Conservation (phyloP, 495 filamentous ascomycete species). For the Podospora fimiseda region DNA sequence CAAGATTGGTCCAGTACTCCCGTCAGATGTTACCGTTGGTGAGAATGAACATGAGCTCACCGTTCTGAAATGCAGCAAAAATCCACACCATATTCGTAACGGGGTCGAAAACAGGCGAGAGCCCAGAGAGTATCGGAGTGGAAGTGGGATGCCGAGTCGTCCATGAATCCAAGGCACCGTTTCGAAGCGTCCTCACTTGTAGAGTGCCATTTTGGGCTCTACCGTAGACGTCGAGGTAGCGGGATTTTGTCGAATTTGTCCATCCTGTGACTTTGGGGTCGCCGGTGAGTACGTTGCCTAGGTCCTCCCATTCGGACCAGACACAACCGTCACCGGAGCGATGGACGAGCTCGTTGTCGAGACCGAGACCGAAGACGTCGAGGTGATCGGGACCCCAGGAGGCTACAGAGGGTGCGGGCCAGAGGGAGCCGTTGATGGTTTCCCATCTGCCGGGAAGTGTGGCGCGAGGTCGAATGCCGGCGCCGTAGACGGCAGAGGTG, state of each 20-base stretch:
- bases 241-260: too few species aligned
- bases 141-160: too few species aligned
- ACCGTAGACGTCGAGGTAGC: neutral
- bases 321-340: neutral
- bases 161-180: too few species aligned
- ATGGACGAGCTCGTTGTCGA: neutral
- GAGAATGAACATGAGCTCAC: too few species aligned
- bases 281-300: neutral
- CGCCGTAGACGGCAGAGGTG: neutral
- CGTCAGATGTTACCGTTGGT: too few species aligned
- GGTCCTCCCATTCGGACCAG: neutral
- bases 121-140: too few species aligned
- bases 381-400: neutral
- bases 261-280: neutral
- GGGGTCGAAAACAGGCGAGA: too few species aligned
- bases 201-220: neutral
- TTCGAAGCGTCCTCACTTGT: too few species aligned
- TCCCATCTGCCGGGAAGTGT: neutral
- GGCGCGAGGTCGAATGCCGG: neutral
- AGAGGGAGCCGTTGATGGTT: neutral
- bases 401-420: neutral
- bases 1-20: too few species aligned
- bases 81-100: too few species aligned
- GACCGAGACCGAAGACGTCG: neutral
- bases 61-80: too few species aligned